Percentiles rank a stretch among this genome's conserved stretches.
Conservation (phyloP, 169 alveolate genomes). For the Eimeria nieschulzi region DNA sequence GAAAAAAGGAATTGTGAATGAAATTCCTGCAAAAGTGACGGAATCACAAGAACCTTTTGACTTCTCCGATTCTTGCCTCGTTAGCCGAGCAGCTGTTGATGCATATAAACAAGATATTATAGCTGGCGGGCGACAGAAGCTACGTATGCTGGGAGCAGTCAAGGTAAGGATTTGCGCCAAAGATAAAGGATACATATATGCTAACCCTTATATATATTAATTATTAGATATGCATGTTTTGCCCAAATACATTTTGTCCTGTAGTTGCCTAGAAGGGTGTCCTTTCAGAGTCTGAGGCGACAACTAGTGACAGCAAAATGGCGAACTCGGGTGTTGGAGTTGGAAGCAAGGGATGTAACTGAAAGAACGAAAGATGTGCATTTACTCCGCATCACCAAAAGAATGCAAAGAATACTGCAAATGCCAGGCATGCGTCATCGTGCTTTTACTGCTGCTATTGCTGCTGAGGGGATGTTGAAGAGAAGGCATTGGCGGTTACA, state of each 20-base stretch:
- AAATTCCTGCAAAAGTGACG: slow-evolving; percentile 20
- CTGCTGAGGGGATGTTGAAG: background rate
- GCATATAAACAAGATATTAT: slow-evolving; percentile 85
- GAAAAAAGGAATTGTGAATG: slow-evolving; percentile 37
- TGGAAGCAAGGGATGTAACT: slow-evolving; percentile 78
- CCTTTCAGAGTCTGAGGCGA: background rate
- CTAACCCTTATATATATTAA: no score
- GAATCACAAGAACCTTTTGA: slow-evolving; percentile 31
- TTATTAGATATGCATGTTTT: no score
- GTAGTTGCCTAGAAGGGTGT: no score
- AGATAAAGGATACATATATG: no score
- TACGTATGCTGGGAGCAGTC: slow-evolving; percentile 81
- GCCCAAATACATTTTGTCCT: no score
- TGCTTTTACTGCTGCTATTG: background rate
- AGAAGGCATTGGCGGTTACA: background rate
- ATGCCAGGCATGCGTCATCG: slow-evolving; percentile 25
- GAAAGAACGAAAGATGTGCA: slow-evolving; percentile 81
- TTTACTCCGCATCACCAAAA: slow-evolving; percentile 81
- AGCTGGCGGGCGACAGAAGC: slow-evolving; percentile 85
- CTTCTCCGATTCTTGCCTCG: slow-evolving; percentile 86
- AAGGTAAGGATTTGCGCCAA: slow-evolving; percentile 34
- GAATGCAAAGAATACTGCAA: slow-evolving; percentile 61
- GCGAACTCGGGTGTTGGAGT: slow-evolving; percentile 78
- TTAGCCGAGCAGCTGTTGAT: slow-evolving; percentile 86
- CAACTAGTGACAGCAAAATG: slow-evolving; percentile 71